Percentiles rank a stretch among this genome's conserved stretches.
These are phyloP conservation scores for Lachancea mirantina DNA, from an alignment of 805 yeast genomes.

Conservation along the genomic window DNA sequence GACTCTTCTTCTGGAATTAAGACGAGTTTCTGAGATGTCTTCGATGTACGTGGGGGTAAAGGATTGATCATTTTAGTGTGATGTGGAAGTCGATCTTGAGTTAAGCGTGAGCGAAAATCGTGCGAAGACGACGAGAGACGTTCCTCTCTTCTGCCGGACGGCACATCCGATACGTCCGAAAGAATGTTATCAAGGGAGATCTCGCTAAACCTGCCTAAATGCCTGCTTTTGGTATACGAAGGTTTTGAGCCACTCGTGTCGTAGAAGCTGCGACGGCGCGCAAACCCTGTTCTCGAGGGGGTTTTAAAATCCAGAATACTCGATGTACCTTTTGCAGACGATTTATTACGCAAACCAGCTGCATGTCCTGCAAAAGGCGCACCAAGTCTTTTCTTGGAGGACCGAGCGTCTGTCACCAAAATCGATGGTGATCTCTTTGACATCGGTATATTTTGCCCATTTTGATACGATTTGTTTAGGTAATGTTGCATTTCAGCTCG, in stretches of 20 bases:
- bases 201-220: slow-evolving; percentile 50
- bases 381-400: slow-evolving; percentile 40
- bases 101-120: slow-evolving; percentile 16
- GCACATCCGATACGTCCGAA: slow-evolving; percentile 77
- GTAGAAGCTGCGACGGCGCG: slow-evolving; percentile 6
- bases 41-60: slow-evolving; percentile 63
- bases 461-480: background rate
- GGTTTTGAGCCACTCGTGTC: no score
- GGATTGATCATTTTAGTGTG: slow-evolving; percentile 24
- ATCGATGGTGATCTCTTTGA: slow-evolving; percentile 88
- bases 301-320: slow-evolving; percentile 1
- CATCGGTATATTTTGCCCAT: slow-evolving; percentile 11
- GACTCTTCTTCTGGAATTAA: slow-evolving; percentile 58
- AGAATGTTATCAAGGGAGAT: slow-evolving; percentile 77
- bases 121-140: slow-evolving; percentile 34
- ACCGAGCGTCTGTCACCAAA: slow-evolving; percentile 82
- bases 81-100: slow-evolving; percentile 13
- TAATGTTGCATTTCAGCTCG: slow-evolving; percentile 3
- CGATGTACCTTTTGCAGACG: background rate
- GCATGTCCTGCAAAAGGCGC: slow-evolving; percentile 77
- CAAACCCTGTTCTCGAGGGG: background rate
- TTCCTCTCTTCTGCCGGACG: slow-evolving; percentile 55
- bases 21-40: slow-evolving; percentile 78
- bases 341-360: slow-evolving; percentile 17
- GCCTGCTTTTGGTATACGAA: slow-evolving; percentile 5